Conservation (phyloP, 164 flowering plant genomes). For the Dillenia turbinata region DNA sequence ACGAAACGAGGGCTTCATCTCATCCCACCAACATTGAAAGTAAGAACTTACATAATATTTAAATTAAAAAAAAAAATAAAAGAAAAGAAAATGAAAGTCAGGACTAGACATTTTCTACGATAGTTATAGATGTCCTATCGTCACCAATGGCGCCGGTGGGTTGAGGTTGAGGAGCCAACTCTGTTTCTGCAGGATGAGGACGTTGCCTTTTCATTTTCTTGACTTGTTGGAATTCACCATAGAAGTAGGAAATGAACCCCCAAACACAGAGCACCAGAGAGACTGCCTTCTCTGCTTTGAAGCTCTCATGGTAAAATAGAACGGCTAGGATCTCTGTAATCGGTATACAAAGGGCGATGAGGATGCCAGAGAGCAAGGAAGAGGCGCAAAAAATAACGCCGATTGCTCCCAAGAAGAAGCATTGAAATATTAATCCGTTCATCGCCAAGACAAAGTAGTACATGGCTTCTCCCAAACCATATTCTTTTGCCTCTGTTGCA, state of each 20-base stretch:
- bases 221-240: slow-evolving; percentile 37
- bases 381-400: slow-evolving; percentile 53
- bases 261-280: slow-evolving; percentile 53
- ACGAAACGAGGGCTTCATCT: too few species aligned
- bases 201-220: slow-evolving; percentile 14
- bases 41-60: too few species aligned
- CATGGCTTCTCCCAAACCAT: slow-evolving; percentile 34
- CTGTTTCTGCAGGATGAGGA: slow-evolving; percentile 14
- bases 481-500: slow-evolving; percentile 45
- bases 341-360: slow-evolving; percentile 39
- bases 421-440: slow-evolving; percentile 41
- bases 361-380: slow-evolving; percentile 44
- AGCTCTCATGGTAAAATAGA: slow-evolving; percentile 38
- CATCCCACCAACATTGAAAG: too few species aligned
- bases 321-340: slow-evolving; percentile 47
- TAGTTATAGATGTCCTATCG: too few species aligned
- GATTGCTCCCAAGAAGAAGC: slow-evolving; percentile 43
- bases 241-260: slow-evolving; percentile 64
- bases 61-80: too few species aligned
- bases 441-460: slow-evolving; percentile 39
- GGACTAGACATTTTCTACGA: too few species aligned
- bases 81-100: too few species aligned
- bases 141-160: too few species aligned
- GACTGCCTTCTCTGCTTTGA: slow-evolving; percentile 50
- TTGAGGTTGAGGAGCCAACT: slow-evolving; percentile 9